phyloP scores from a whole-genome alignment of 2,329 filamentous ascomycete genomes.

The Fusarium sp. region DNA sequence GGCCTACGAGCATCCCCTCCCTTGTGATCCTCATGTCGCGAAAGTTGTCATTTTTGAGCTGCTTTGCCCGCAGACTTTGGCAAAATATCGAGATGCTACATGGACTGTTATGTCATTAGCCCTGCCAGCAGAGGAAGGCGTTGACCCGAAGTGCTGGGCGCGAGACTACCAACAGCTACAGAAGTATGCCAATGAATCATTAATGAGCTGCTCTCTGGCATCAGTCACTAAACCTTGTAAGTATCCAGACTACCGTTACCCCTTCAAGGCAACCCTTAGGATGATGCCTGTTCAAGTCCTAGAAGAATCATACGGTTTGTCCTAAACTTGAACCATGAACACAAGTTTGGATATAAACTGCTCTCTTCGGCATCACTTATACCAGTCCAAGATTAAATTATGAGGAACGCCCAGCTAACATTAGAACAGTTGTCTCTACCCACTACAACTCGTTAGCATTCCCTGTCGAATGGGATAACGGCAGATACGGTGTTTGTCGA shows the following conservation, averaged over 20 bases:
- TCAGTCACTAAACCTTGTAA: conserved; percentile 47
- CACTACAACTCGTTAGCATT: conserved; percentile 43
- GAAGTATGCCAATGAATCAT: conserved; percentile 18
- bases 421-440: conserved; percentile 39
- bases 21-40: conserved; percentile 42
- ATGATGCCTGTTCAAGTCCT: not conserved
- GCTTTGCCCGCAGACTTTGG: conserved; percentile 47
- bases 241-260: not conserved
- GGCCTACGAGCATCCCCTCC: conserved; percentile 55
- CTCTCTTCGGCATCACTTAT: not conserved
- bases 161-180: conserved; percentile 39
- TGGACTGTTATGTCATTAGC: conserved; percentile 53
- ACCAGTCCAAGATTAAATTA: no score
- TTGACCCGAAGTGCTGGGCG: conserved; percentile 39
- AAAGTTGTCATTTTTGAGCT: conserved; percentile 57
- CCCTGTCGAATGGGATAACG: conserved; percentile 45
- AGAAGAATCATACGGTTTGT: not conserved
- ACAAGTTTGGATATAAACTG: not conserved
- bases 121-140: conserved; percentile 28
- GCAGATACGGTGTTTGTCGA: conserved; percentile 36
- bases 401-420: not conserved
- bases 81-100: conserved; percentile 54
- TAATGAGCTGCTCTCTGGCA: conserved; percentile 40
- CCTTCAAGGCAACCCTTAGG: not conserved
- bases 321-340: no score